These are phyloP conservation scores for Umbelopsis sp. DNA, from an alignment of 192 early-diverging fungal species.

Conservation along the genomic window DNA sequence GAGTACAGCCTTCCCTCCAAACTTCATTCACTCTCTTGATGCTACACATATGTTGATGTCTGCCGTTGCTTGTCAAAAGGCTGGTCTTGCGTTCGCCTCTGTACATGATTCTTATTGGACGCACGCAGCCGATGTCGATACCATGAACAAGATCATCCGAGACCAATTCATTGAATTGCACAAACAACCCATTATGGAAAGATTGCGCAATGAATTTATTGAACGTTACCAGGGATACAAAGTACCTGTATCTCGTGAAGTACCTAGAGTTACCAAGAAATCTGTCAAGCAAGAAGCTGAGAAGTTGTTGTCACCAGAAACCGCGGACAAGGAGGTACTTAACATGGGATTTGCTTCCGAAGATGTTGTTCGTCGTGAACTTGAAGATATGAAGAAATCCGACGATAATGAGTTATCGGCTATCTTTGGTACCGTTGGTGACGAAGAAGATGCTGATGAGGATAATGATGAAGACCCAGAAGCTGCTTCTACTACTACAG, in stretches of 20 bases:
- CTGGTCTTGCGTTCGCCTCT: constrained; percentile 84
- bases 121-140: constrained; percentile 87
- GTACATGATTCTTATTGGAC: constrained; percentile 99
- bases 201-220: constrained; percentile 80
- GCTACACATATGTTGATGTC: constrained; percentile 97
- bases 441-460: constrained; percentile 44
- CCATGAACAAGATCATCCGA: constrained; percentile 82
- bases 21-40: constrained; percentile 98
- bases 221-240: constrained; percentile 75
- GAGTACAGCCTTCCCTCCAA: constrained; percentile 95
- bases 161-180: constrained; percentile 92
- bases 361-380: constrained; percentile 7
- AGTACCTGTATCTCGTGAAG: constrained; percentile 53
- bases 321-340: background rate
- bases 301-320: constrained; percentile 11
- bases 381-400: constrained; percentile 16
- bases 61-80: constrained; percentile 80
- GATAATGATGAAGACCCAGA: constrained; percentile 39
- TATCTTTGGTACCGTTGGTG: constrained; percentile 18
- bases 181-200: constrained; percentile 79
- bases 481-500: constrained; percentile 21
- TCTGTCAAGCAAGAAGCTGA: constrained; percentile 14
- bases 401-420: constrained; percentile 21
- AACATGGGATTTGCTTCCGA: constrained; percentile 6
- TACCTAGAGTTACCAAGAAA: constrained; percentile 4